Evolutionary conservation across 129 eudicot genomes (phyloP).

Genomic region (Arctium lappa): DNA sequence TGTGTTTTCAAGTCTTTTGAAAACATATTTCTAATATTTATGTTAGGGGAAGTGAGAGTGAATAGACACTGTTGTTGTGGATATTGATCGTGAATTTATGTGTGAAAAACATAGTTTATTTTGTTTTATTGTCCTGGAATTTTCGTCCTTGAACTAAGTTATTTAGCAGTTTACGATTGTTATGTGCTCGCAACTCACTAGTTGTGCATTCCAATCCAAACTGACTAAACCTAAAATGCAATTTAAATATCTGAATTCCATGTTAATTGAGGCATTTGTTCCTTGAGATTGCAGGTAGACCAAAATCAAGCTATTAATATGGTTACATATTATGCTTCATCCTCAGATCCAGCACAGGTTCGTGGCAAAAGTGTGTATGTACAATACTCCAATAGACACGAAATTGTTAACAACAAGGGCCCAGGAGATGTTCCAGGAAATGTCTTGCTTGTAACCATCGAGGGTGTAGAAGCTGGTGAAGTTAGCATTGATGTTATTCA

Average conservation of each 20-base stretch:
- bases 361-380: slow-evolving; percentile 68
- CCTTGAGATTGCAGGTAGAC: slow-evolving; percentile 46
- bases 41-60: neutral
- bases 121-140: neutral
- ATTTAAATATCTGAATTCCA: neutral
- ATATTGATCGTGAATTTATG: neutral
- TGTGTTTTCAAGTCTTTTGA: neutral
- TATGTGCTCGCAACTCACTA: neutral
- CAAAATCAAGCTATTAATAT: slow-evolving; percentile 67
- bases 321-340: slow-evolving; percentile 64
- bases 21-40: no score
- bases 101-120: neutral
- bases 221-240: neutral
- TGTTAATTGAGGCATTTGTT: neutral
- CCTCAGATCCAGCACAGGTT: slow-evolving; percentile 64
- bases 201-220: neutral
- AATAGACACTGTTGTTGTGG: neutral
- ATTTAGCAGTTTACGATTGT: neutral
- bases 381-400: slow-evolving; percentile 68
- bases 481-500: slow-evolving; percentile 69
- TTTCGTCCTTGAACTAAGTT: neutral
- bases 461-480: slow-evolving; percentile 68
- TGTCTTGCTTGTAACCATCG: slow-evolving; percentile 66
- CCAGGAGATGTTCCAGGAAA: slow-evolving; percentile 69
- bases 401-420: slow-evolving; percentile 58